Evolutionary conservation across 2,329 filamentous ascomycete species (phyloP), one percentile per base, ranked within the genome.

Genomic region (Bipolaris bicolor): DNA sequence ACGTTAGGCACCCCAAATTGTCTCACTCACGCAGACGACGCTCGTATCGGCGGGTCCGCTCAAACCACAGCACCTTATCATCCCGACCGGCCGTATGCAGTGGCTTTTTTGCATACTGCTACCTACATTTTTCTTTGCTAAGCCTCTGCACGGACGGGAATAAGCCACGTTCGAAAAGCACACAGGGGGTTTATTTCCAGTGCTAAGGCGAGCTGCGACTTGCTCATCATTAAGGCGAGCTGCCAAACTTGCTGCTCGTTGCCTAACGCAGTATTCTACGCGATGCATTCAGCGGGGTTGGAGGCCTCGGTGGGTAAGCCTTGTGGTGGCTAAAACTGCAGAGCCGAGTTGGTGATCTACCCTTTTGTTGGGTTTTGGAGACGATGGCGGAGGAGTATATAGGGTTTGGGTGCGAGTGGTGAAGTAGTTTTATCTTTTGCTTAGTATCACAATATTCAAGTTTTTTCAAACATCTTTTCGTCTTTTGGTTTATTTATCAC

Each of bases 161-260:
- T 20, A 45, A 49, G 24, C 11, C 44, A 49, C n/a, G 39, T 45
- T 45, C 22, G 37, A 44, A 15, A 15, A 37, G 24, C 10, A 37
- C 31, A 20, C 46, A 11, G 2, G 10, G 20, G 20, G 20, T 2
- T 20, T 7, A 3, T 16, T n/a, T 26, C 13, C 20, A 31, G 24
- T 52, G 34, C 53, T 55, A 39, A 39, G 37, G 24, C n/a, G 24
- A 22, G n/a, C 50, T 44, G 44, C 31, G 2, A 29, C 22, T 51
- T 20, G 33, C 52, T n/a, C n/a, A n/a, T n/a, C n/a, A n/a, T n/a
- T 55, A 39, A 39, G 36, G 22, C 15, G 22, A 20, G 15, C 49
- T 43, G 44, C 31, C 3, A 1, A 26, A 29, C 10, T 15, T 24
- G 37, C 11, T 20, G 16, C 29, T 39, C 15, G 10, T 34, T 49